phyloP scores from a whole-genome alignment of 73 alveolate genomes.

The Paramecium primaurelia region DNA sequence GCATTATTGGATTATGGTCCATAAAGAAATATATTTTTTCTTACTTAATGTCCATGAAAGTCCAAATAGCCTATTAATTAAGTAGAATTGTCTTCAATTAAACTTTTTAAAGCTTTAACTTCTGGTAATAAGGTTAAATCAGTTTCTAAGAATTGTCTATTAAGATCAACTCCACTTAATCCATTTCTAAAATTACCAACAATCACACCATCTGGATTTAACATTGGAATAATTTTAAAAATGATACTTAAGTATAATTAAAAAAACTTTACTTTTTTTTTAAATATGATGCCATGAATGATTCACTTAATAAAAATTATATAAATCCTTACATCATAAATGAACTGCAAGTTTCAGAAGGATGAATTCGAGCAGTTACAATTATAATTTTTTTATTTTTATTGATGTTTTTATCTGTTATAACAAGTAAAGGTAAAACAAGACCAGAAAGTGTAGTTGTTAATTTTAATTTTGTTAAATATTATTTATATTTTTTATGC shows the following conservation, averaged over 20 bases:
- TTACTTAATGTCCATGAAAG: slow-evolving; percentile 76
- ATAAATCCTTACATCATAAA: slow-evolving; percentile 82
- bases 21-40: slow-evolving; percentile 72
- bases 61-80: slow-evolving; percentile 70
- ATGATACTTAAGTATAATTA: background rate
- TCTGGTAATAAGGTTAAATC: slow-evolving; percentile 54
- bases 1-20: slow-evolving; percentile 62
- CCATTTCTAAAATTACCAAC: slow-evolving; percentile 62
- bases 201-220: slow-evolving; percentile 59
- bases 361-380: slow-evolving; percentile 88
- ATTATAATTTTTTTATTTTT: slow-evolving; percentile 71
- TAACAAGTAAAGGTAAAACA: slow-evolving; percentile 34
- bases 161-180: slow-evolving; percentile 50
- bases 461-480: background rate
- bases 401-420: slow-evolving; percentile 41
- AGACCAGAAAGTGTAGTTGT: slow-evolving; percentile 45
- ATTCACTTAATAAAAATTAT: slow-evolving; percentile 70
- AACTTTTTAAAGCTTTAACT: slow-evolving; percentile 42
- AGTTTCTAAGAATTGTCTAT: slow-evolving; percentile 41
- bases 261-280: background rate
- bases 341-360: slow-evolving; percentile 91
- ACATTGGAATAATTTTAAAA: slow-evolving; percentile 49
- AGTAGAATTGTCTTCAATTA: slow-evolving; percentile 31
- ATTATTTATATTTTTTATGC: background rate
- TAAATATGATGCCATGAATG: slow-evolving; percentile 59